Conservation (phyloP, 164 flowering plant species). For the Vitis vinifera region DNA sequence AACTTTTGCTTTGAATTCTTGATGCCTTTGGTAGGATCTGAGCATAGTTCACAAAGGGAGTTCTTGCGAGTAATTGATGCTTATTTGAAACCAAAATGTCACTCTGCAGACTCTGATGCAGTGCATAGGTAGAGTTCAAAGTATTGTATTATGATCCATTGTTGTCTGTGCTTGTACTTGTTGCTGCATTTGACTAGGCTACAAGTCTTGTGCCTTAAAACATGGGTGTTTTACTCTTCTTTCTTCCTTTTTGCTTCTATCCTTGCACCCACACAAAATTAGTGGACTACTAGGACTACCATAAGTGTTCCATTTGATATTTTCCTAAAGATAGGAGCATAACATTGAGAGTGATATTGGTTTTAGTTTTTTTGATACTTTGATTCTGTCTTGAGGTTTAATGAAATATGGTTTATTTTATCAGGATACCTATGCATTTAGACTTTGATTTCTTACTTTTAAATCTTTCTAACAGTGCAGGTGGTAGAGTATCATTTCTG, state of each 20-base stretch:
- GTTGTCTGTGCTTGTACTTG: neutral
- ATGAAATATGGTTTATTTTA: too few relatives aligned
- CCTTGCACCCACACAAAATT: neutral
- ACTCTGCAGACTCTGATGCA: constrained; percentile 67
- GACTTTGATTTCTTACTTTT: too few relatives aligned
- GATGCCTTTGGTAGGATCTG: constrained; percentile 25
- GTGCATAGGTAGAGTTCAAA: constrained; percentile 58
- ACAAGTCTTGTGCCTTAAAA: neutral
- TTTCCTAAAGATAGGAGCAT: neutral
- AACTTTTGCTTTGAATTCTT: neutral
- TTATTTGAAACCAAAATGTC: constrained; percentile 87
- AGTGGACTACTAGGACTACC: neutral
- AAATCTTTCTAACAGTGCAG: too few relatives aligned
- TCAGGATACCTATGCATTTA: too few relatives aligned
- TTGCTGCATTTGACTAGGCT: neutral
- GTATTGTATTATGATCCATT: neutral
- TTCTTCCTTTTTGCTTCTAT: neutral
- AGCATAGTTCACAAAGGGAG: constrained; percentile 16
- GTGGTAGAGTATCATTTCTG: too few relatives aligned
- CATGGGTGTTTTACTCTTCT: neutral
- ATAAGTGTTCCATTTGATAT: neutral
- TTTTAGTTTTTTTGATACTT: neutral
- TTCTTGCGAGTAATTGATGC: constrained; percentile 65
- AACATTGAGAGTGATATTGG: too few relatives aligned
- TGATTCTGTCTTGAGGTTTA: neutral